Conservation (phyloP, 2,329 filamentous ascomycete species). For the Leptographium wingfieldii region DNA sequence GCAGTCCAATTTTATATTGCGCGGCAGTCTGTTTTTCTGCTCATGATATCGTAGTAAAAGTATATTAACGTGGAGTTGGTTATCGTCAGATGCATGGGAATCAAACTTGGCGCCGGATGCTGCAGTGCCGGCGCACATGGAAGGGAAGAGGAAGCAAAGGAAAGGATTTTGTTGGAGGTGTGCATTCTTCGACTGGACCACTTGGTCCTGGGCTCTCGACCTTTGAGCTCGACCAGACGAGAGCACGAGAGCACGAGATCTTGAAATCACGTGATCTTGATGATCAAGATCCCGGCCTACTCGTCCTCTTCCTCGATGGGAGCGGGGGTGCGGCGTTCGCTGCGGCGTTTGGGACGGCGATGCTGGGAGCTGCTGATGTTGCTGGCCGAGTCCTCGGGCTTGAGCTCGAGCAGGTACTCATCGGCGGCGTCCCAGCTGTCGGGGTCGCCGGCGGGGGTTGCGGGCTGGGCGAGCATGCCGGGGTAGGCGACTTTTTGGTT, state of each 20-base stretch:
- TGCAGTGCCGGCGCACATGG: background rate
- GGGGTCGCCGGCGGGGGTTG: constrained; percentile 10
- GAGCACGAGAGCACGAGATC: no score
- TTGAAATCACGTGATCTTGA: no score
- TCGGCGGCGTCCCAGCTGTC: constrained; percentile 48
- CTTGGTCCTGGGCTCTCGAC: no score
- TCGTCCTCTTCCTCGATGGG: constrained; percentile 58
- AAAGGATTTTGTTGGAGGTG: background rate
- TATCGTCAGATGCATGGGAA: background rate
- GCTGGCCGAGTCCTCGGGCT: constrained; percentile 69
- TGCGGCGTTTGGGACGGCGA: constrained; percentile 52
- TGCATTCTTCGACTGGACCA: no score
- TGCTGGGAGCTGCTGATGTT: constrained; percentile 64
- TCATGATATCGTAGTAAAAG: background rate
- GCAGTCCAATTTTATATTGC: background rate
- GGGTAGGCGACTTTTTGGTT: background rate
- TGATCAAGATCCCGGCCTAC: background rate
- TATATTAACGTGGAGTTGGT: background rate
- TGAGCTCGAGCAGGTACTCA: constrained; percentile 46
- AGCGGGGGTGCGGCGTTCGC: constrained; percentile 58
- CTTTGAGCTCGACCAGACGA: no score
- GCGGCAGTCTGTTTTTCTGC: background rate
- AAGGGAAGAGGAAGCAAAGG: background rate
- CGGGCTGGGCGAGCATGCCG: constrained; percentile 28
- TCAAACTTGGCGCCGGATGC: background rate